phyloP scores from a whole-genome alignment of 1,284 basidiomycete genomes.

The Microbotryum violaceum region DNA sequence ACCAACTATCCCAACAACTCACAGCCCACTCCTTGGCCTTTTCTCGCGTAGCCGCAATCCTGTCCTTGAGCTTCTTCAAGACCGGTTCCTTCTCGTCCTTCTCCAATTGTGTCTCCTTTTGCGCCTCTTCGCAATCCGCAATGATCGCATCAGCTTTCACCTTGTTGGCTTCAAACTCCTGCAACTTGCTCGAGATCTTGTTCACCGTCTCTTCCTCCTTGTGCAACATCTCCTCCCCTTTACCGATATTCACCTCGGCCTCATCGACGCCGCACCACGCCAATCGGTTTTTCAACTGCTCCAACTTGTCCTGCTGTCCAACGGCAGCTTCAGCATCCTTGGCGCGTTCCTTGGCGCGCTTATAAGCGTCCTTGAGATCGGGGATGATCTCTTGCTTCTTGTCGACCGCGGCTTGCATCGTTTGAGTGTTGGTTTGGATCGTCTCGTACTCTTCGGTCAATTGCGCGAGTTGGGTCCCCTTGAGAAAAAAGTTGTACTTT shows the following conservation, averaged over 20 bases:
- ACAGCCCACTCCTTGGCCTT: slow-evolving; percentile 7
- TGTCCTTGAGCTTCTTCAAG: slow-evolving; percentile 17
- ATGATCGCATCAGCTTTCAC: background rate
- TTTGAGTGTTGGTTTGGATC: slow-evolving; percentile 59
- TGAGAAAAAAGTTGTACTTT: slow-evolving; percentile 92
- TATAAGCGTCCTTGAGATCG: slow-evolving; percentile 56
- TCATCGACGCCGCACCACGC: slow-evolving; percentile 79
- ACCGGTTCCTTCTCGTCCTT: slow-evolving; percentile 35
- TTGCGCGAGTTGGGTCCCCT: slow-evolving; percentile 83
- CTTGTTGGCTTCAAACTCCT: slow-evolving; percentile 2
- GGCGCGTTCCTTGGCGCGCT: slow-evolving; percentile 57
- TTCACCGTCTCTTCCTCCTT: slow-evolving; percentile 14
- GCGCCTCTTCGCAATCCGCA: slow-evolving; percentile 6
- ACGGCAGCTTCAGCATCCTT: slow-evolving; percentile 64
- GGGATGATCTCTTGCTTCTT: slow-evolving; percentile 57
- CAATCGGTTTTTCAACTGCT: slow-evolving; percentile 67
- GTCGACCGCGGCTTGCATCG: slow-evolving; percentile 32
- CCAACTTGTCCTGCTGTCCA: slow-evolving; percentile 59
- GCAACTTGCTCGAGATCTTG: slow-evolving; percentile 49
- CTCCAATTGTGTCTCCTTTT: slow-evolving; percentile 48
- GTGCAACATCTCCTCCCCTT: slow-evolving; percentile 9
- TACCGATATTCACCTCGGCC: slow-evolving; percentile 47
- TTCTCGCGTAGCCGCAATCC: background rate
- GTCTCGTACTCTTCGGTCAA: slow-evolving; percentile 78
- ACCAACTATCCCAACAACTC: background rate